Evolutionary conservation across 345 rosid species (phyloP).

Genomic region (Zanthoxylum bungeanum): DNA sequence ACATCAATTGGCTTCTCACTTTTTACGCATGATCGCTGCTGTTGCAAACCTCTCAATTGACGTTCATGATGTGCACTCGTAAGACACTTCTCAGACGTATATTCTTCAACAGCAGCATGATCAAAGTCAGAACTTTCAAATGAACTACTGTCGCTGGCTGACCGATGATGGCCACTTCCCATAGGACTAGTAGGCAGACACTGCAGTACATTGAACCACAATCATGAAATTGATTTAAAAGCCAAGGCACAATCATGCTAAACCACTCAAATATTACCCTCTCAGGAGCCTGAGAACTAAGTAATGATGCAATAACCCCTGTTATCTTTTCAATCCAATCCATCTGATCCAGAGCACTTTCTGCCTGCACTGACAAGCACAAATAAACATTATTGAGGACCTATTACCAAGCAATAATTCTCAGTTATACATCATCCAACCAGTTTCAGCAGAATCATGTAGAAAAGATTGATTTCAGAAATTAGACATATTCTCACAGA

Average conservation of each 20-base stretch:
- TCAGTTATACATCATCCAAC: neutral
- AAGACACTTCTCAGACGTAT: slow-evolving; percentile 65
- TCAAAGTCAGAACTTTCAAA: slow-evolving; percentile 95
- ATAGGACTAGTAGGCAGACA: slow-evolving; percentile 69
- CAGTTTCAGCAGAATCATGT: neutral
- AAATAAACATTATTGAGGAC: slow-evolving; percentile 38
- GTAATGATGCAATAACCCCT: slow-evolving; percentile 97
- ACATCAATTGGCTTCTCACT: slow-evolving; percentile 89
- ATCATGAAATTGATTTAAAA: slow-evolving; percentile 21
- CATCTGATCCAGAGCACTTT: slow-evolving; percentile 95
- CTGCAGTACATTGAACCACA: slow-evolving; percentile 43
- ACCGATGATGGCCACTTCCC: slow-evolving; percentile 93
- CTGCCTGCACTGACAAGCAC: slow-evolving; percentile 95
- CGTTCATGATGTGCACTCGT: slow-evolving; percentile 56
- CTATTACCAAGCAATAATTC: slow-evolving; percentile 15
- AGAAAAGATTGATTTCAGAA: slow-evolving; percentile 9
- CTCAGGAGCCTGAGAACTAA: slow-evolving; percentile 94
- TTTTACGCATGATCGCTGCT: slow-evolving; percentile 57
- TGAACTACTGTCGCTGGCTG: slow-evolving; percentile 97
- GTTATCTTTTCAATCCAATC: slow-evolving; percentile 99
- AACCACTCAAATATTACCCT: slow-evolving; percentile 46
- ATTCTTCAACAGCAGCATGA: slow-evolving; percentile 72
- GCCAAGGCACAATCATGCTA: neutral
- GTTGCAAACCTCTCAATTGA: slow-evolving; percentile 60
- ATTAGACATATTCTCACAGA: neutral